Conservation (phyloP, 2,329 filamentous ascomycete species). For the Calcarisporium arbuscula region DNA sequence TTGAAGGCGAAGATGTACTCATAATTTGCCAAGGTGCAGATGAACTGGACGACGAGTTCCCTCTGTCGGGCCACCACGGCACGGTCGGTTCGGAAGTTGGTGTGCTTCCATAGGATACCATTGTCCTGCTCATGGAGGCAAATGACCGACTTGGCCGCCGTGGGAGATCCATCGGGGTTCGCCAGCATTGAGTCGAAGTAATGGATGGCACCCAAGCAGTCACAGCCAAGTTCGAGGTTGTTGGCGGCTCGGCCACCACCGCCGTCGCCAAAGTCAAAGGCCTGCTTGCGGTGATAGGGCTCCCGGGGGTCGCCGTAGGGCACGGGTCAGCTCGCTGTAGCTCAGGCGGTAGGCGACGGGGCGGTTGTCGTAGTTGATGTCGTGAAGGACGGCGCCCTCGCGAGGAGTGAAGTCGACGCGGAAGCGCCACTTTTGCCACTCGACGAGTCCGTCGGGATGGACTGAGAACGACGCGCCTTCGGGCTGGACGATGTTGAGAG, state of each 20-base stretch:
- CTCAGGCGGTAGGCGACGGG: conserved; percentile 61
- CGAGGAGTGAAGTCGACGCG: conserved; percentile 63
- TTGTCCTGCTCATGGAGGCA: conserved; percentile 68
- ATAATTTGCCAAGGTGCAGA: conserved; percentile 65
- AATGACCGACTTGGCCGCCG: conserved; percentile 49
- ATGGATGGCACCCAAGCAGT: conserved; percentile 63
- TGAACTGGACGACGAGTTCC: conserved; percentile 61
- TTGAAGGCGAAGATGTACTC: conserved; percentile 52
- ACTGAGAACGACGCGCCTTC: conserved; percentile 62
- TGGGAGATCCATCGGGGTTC: conserved; percentile 45
- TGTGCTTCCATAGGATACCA: conserved; percentile 67
- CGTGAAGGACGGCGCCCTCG: conserved; percentile 65
- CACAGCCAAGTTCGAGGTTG: conserved; percentile 62
- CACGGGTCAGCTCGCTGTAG: conserved; percentile 63
- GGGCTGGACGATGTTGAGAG: conserved; percentile 65
- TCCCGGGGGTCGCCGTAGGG: conserved; percentile 61
- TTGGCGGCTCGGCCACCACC: conserved; percentile 63
- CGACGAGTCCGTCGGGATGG: conserved; percentile 37
- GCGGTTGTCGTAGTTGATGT: conserved; percentile 60
- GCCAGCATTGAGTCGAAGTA: conserved; percentile 53
- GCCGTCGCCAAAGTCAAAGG: conserved; percentile 66
- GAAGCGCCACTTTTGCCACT: conserved; percentile 66
- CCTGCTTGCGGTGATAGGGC: conserved; percentile 63
- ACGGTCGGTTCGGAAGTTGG: conserved; percentile 58
- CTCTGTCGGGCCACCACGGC: conserved; percentile 55